Percentiles rank a stretch among this genome's conserved stretches.
phyloP scores from a whole-genome alignment of 305 asterid genomes.

The Plantago coronopus region DNA sequence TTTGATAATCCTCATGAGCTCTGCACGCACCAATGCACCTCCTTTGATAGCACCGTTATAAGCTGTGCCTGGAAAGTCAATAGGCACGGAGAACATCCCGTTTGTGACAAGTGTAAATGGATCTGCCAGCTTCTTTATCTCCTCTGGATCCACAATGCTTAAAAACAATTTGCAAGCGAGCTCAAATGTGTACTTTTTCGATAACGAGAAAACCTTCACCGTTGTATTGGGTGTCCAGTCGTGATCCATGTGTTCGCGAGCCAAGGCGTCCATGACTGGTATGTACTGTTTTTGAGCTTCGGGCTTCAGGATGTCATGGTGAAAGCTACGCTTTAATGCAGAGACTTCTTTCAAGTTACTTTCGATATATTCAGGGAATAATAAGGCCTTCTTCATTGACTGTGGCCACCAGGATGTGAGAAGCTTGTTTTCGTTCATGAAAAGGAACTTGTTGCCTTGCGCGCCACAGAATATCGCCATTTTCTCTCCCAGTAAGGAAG shows the following conservation, averaged over 20 bases:
- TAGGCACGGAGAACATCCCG: conserved; percentile 45
- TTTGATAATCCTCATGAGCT: conserved; percentile 39
- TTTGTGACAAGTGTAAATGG: conserved; percentile 32
- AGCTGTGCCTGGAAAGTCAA: conserved; percentile 41
- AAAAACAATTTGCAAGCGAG: conserved; percentile 36
- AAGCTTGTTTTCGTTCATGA: conserved; percentile 37
- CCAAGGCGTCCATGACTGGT: conserved; percentile 36
- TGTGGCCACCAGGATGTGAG: conserved; percentile 46
- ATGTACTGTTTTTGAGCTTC: conserved; percentile 43
- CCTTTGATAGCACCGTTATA: conserved; percentile 39
- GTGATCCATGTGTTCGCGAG: conserved; percentile 33
- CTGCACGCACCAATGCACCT: conserved; percentile 31
- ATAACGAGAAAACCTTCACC: conserved; percentile 31
- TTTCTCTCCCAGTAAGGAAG: conserved; percentile 38
- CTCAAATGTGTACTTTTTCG: conserved; percentile 40
- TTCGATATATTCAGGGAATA: conserved; percentile 28
- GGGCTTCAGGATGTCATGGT: conserved; percentile 41
- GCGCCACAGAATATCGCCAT: conserved; percentile 43
- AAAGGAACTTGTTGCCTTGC: conserved; percentile 41
- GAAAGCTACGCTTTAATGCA: conserved; percentile 42
- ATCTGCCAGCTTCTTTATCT: conserved; percentile 30
- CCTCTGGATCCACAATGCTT: conserved; percentile 27
- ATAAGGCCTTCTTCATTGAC: conserved; percentile 32
- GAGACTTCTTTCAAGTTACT: conserved; percentile 30
- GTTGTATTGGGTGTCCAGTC: conserved; percentile 30